These are phyloP conservation scores for Firmiana major DNA, from an alignment of 345 rosid species.

Conservation along the genomic window DNA sequence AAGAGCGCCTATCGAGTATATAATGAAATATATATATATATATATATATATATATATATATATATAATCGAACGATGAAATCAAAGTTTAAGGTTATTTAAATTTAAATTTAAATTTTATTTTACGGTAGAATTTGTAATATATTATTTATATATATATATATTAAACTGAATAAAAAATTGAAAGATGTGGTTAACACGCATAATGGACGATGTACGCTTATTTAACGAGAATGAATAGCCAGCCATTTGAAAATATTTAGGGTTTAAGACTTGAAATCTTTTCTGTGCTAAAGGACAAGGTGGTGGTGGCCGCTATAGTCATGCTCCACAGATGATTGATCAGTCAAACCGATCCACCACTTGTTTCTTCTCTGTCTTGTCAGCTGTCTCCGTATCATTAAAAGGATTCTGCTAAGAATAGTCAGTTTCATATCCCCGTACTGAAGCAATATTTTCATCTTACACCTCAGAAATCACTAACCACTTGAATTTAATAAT, in stretches of 20 bases:
- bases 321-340: not conserved
- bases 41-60: not conserved
- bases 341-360: not conserved
- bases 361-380: not conserved
- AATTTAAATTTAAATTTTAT: no score
- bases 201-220: not conserved
- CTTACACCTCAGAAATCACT: no score
- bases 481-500: no score
- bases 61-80: not conserved
- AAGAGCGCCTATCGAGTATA: not conserved
- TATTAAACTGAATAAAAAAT: not conserved
- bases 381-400: not conserved
- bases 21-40: no score
- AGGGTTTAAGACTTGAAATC: not conserved
- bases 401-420: not conserved
- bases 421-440: no score
- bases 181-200: conserved; percentile 14
- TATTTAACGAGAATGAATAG: not conserved
- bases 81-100: no score
- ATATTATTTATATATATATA: no score
- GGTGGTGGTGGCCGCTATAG: not conserved
- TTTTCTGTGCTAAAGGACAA: not conserved
- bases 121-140: no score
- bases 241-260: not conserved
- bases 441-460: no score